Evolutionary conservation across 345 rosid genomes (phyloP).

Genomic region (Mercurialis annua): DNA sequence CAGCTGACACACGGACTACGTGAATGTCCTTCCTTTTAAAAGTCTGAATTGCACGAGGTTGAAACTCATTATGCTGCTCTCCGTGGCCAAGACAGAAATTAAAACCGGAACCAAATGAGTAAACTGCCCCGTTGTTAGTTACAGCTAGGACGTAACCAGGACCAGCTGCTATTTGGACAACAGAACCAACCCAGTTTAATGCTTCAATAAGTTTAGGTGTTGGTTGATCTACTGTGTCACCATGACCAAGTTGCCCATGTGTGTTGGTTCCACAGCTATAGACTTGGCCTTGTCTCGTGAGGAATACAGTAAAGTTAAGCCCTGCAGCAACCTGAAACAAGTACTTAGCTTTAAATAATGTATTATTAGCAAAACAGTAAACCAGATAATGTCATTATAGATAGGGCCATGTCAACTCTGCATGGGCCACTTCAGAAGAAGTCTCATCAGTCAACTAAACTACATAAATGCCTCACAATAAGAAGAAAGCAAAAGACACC

Average conservation of each 20-base stretch:
- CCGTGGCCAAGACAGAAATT: constrained; percentile 97
- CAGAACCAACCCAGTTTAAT: constrained; percentile 52
- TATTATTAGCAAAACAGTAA: neutral
- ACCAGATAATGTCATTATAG: neutral
- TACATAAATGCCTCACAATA: neutral
- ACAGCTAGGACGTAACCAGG: constrained; percentile 82
- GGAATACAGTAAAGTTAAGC: constrained; percentile 79
- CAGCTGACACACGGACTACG: constrained; percentile 87
- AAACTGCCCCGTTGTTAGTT: constrained; percentile 54
- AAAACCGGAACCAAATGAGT: constrained; percentile 91
- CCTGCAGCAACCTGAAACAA: constrained; percentile 86
- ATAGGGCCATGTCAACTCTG: neutral
- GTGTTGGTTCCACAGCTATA: constrained; percentile 79
- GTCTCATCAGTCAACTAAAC: neutral
- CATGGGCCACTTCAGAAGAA: neutral
- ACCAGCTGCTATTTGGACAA: constrained; percentile 84
- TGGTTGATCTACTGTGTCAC: constrained; percentile 73
- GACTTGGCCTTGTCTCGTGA: constrained; percentile 71
- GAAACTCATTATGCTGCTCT: constrained; percentile 82
- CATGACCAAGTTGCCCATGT: constrained; percentile 94
- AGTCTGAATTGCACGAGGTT: constrained; percentile 70
- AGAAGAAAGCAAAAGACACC: neutral
- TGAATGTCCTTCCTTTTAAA: constrained; percentile 69
- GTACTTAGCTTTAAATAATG: constrained; percentile 12
- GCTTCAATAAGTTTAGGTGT: constrained; percentile 60